A percentile compares a stretch with the other conserved stretches of the same genome.
Evolutionary conservation across 371 early-diverging fungal genomes (phyloP).

Genomic region (Chytridiales sp.): DNA sequence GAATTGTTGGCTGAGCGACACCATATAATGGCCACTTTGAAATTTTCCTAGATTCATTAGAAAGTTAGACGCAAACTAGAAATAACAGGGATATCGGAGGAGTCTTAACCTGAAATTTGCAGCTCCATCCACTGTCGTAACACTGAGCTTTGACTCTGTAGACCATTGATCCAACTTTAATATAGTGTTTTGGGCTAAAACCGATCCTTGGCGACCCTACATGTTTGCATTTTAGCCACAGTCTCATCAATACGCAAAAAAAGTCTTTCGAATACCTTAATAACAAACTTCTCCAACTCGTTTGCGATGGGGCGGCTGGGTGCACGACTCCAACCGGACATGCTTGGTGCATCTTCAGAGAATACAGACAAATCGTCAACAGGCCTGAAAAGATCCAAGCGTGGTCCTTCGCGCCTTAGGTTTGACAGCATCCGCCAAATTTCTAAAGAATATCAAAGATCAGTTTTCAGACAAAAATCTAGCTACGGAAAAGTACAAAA

Average conservation of each 20-base stretch:
- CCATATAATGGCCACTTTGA: conserved; percentile 37
- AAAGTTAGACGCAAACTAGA: no score
- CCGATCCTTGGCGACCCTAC: conserved; percentile 63
- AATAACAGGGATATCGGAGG: no score
- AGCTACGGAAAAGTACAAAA: neutral
- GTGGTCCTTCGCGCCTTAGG: conserved; percentile 53
- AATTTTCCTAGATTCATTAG: no score
- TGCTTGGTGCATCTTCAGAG: conserved; percentile 12
- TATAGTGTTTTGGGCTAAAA: conserved; percentile 66
- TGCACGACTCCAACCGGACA: conserved; percentile 8
- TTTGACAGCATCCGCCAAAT: conserved; percentile 61
- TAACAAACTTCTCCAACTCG: conserved; percentile 61
- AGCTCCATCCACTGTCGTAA: conserved; percentile 38
- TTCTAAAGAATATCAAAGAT: conserved; percentile 32
- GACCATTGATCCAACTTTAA: conserved; percentile 73
- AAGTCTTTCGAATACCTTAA: conserved; percentile 49
- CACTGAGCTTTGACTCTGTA: conserved; percentile 15
- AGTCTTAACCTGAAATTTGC: conserved; percentile 49
- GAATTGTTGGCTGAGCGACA: conserved; percentile 71
- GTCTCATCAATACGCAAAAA: conserved; percentile 4
- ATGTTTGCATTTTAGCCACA: no score
- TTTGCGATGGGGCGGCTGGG: conserved; percentile 38
- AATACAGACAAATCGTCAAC: conserved; percentile 63
- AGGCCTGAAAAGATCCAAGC: conserved; percentile 62
- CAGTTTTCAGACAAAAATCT: conserved; percentile 10